Conservation (phyloP, 306 rosid species). For the Acacia crassicarpa region DNA sequence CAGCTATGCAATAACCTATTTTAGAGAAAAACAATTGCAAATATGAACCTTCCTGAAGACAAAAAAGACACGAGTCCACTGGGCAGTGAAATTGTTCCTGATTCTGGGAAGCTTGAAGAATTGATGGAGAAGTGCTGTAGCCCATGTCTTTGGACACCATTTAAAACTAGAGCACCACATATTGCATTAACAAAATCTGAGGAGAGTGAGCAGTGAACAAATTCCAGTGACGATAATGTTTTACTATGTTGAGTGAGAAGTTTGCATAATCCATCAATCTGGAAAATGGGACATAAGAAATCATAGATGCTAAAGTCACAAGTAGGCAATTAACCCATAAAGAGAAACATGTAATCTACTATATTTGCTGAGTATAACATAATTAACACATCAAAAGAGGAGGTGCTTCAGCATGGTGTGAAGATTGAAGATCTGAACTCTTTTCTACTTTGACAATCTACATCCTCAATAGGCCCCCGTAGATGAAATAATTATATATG, state of each 20-base stretch:
- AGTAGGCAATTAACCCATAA: conserved; percentile 28
- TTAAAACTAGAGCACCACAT: conserved; percentile 52
- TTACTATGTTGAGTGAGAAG: conserved; percentile 69
- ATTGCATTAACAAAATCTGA: conserved; percentile 50
- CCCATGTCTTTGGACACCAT: conserved; percentile 54
- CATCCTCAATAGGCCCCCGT: not conserved
- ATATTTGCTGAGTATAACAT: conserved; percentile 8
- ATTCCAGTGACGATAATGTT: conserved; percentile 73
- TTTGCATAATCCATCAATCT: conserved; percentile 80
- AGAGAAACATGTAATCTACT: conserved; percentile 19
- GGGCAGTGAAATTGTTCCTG: conserved; percentile 55
- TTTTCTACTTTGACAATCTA: not conserved
- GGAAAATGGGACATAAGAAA: conserved; percentile 42
- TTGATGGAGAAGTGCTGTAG: conserved; percentile 70
- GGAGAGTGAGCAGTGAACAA: conserved; percentile 72
- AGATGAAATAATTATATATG: not conserved
- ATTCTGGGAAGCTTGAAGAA: conserved; percentile 50
- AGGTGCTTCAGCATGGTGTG: conserved; percentile 24
- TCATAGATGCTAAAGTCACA: conserved; percentile 31
- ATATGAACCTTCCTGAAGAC: conserved; percentile 74
- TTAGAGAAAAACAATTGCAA: not conserved
- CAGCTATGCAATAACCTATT: not conserved
- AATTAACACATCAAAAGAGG: conserved; percentile 10
- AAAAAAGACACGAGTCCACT: conserved; percentile 63
- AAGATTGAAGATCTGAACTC: conserved; percentile 25